phyloP scores from a whole-genome alignment of 2,329 filamentous ascomycete species.

The Incumbomyces lentus region DNA sequence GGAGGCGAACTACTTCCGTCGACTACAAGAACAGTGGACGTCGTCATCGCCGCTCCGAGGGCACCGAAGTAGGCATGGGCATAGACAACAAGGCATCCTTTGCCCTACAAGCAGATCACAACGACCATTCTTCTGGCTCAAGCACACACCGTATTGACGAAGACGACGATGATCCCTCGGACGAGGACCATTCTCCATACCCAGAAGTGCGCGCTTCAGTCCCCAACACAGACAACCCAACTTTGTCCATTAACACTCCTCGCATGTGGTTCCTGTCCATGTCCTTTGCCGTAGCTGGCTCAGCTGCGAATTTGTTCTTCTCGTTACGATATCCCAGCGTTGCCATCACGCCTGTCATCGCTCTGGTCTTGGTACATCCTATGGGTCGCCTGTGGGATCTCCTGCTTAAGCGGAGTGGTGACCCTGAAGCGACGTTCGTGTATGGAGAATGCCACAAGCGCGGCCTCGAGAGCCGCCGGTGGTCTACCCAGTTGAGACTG shows the following conservation, averaged over 20 bases:
- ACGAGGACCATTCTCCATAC: slow-evolving; percentile 39
- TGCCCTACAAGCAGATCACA: slow-evolving; percentile 15
- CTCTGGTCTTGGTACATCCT: slow-evolving; percentile 72
- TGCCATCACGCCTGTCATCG: slow-evolving; percentile 80
- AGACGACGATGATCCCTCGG: slow-evolving; percentile 24
- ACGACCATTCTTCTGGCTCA: slow-evolving; percentile 18
- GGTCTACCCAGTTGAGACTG: slow-evolving; percentile 42
- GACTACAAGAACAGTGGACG: not conserved
- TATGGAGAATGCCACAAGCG: slow-evolving; percentile 44
- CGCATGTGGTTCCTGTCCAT: slow-evolving; percentile 80
- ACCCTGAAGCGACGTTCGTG: slow-evolving; percentile 46
- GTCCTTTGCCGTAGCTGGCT: slow-evolving; percentile 69
- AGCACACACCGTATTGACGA: slow-evolving; percentile 22
- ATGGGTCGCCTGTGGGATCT: slow-evolving; percentile 72
- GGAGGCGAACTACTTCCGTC: slow-evolving; percentile 4
- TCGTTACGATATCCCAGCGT: slow-evolving; percentile 83
- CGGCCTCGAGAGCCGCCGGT: slow-evolving; percentile 10
- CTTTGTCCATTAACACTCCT: slow-evolving; percentile 70
- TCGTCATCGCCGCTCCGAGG: slow-evolving; percentile 22
- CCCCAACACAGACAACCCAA: slow-evolving; percentile 61
- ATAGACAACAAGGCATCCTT: slow-evolving; percentile 26
- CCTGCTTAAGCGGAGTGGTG: slow-evolving; percentile 50
- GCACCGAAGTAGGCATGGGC: slow-evolving; percentile 26
- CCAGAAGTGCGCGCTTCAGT: slow-evolving; percentile 73
- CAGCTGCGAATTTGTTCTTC: slow-evolving; percentile 79